A percentile compares a stretch with the other conserved stretches of the same genome.
Conservation (phyloP, 768 basidiomycete species). For the Asterophora lycoperdoides region DNA sequence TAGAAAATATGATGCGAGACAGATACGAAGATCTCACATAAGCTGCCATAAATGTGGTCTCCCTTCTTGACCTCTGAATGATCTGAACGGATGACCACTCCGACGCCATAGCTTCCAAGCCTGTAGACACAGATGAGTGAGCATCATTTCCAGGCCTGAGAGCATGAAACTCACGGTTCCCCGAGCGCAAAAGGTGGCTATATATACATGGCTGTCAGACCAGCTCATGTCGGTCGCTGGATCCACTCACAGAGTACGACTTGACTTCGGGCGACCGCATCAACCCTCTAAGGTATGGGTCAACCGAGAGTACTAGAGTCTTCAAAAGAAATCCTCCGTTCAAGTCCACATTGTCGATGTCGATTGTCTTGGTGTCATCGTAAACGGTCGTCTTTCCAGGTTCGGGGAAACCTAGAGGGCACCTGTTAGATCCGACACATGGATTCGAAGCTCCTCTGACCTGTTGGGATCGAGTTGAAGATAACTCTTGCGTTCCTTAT, state of each 20-base stretch:
- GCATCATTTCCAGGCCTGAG: neutral
- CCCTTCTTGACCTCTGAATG: conserved; percentile 28
- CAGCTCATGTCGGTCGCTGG: too few relatives aligned
- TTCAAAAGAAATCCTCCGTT: conserved; percentile 48
- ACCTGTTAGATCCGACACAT: neutral
- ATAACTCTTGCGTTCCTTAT: neutral
- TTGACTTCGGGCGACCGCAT: conserved; percentile 32
- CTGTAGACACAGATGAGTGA: conserved; percentile 12
- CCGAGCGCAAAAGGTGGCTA: conserved; percentile 29
- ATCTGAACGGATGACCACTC: conserved; percentile 43
- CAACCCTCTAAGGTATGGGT: conserved; percentile 37
- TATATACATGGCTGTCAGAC: neutral
- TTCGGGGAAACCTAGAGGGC: conserved; percentile 32
- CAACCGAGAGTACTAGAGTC: conserved; percentile 41
- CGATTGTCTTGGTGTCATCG: conserved; percentile 44
- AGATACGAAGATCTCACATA: conserved; percentile 20
- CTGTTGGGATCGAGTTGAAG: conserved; percentile 3
- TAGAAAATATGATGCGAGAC: neutral
- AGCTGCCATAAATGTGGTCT: conserved; percentile 35
- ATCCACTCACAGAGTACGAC: conserved; percentile 25
- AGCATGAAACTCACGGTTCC: conserved; percentile 28
- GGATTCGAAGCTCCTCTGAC: neutral
- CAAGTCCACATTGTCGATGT: conserved; percentile 40
- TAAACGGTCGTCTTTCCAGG: conserved; percentile 44
- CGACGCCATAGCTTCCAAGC: conserved; percentile 33